Evolutionary conservation across 2,329 filamentous ascomycete genomes (phyloP).

Genomic region (Chaetomium sp.): DNA sequence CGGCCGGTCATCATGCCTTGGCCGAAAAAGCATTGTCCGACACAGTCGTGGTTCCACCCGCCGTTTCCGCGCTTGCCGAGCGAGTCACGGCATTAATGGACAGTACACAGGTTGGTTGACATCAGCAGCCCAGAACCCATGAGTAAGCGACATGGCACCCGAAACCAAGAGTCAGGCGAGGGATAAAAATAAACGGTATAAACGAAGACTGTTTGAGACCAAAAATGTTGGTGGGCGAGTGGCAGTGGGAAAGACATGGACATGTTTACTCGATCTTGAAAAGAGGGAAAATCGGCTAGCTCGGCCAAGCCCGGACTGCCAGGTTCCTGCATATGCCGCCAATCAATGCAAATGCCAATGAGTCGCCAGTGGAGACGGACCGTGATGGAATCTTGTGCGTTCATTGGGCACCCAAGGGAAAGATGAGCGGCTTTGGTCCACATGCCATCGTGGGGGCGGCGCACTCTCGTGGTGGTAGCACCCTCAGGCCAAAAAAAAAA

Average conservation of each 20-base stretch:
- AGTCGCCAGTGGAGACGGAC: not conserved
- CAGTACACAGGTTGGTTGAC: not conserved
- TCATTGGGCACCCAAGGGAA: not conserved
- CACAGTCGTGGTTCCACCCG: too few relatives aligned
- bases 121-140: not conserved
- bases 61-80: not conserved
- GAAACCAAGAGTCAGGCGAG: not conserved
- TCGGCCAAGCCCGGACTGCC: too few relatives aligned
- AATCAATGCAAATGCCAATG: too few relatives aligned
- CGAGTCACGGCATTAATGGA: not conserved
- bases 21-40: slow-evolving; percentile 1
- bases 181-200: not conserved
- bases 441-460: too few relatives aligned
- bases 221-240: not conserved
- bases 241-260: not conserved
- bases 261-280: not conserved
- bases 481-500: too few relatives aligned
- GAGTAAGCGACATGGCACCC: not conserved
- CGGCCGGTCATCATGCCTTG: slow-evolving; percentile 4
- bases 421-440: too few relatives aligned
- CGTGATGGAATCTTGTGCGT: not conserved
- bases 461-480: too few relatives aligned
- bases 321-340: not conserved
- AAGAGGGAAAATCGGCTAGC: not conserved
- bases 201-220: not conserved